Evolutionary conservation across 257 asterid species (phyloP), one percentile per base, ranked within the genome.

Genomic region (Salvia splendens): DNA sequence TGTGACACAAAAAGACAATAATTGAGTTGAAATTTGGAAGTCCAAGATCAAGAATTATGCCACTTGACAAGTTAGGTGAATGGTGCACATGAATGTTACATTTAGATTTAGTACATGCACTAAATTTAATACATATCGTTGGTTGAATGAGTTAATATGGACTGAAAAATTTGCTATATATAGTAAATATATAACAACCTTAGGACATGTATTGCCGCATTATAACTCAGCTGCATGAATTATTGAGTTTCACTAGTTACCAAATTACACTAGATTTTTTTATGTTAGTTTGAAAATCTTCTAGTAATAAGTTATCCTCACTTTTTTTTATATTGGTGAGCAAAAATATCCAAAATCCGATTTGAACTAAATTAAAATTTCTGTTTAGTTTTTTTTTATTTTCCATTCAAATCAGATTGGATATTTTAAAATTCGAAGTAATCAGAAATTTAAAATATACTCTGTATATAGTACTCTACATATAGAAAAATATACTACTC

Each of bases 1-100:
- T 55, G 28, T 41, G 17, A 35, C 8, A 36, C 16, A 49, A 8
- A 30, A 36, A 46, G 5, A 2, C 3, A 35, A 35, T 38, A 17
- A 10, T 20, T 52, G 16, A 8, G 3, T 8, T 7, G 1, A 4
- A 28, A 53, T 53, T 24, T 53, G 2, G 24, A 38, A 36, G 11
- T 60, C 16, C 4, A 46, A 68, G 76, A 36, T 16, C 33, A 50
- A 36, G 53, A 49, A 60, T 38, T 8, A 12, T 61, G 77, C 71
- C 81, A 77, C 77, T 61, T 63, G 75, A 35, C 32, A 32, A 63
- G 7, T 57, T 77, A 68, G 77, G 68, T 67, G 71, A 53, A 33
- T n/a, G 41, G 53, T 54, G 72, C 75, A 76, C 81, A 56, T 68
- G 78, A 61, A 70, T 52, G 28, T 7, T 65, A 33, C 66, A 20